Base-by-base conservation (phyloP, 306 rosid species). In the Luffa aegyptiaca region DNA sequence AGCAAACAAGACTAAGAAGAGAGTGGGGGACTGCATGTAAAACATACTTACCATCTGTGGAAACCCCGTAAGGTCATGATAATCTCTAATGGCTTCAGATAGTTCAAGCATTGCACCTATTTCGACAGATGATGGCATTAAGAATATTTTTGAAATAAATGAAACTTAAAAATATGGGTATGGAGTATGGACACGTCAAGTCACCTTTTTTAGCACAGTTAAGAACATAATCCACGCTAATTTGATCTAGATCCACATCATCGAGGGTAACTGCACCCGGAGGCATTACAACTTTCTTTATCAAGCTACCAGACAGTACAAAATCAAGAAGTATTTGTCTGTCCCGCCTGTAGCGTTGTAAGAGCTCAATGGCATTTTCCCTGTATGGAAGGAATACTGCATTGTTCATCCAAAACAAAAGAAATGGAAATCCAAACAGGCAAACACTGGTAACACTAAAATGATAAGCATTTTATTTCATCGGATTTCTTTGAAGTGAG, bases 161-260 rank as follows among this genome's bases (percentile, higher is more conserved):
- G 17, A 68, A 48, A 36, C 42, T 52, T 35, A 63, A 12, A 8
- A 63, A 78, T 26, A 78, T 33, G 8, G 41, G 64, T 14, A 69
- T 21, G 74, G 4, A 55, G 64, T 14, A 69, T 21, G 74, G 4
- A 41, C 51, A 71, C 10, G 44, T 41, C 70, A 41, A 55, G 77
- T 80, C 66, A 95, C 99, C 91, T 86, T 88, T 91, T 85, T 81
- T 93, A 11, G 97, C 94, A 88, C 99, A 95, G 75, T 85, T 89
- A 84, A 95, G 92, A 65, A 91, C 97, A 87, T 87, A 89, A 89
- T 95, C 97, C 81, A 95, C 93, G 77, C 99, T 95, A 77, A 95
- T 94, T 95, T 95, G 99, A 84, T 95, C 98, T 14, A 95, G 88
- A 95, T 95, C 98, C 82, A 95, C 97, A 59, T 95, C 99, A 81